Evolutionary conservation across 495 filamentous ascomycete species (phyloP).

Genomic region (Aspergillus steynii): DNA sequence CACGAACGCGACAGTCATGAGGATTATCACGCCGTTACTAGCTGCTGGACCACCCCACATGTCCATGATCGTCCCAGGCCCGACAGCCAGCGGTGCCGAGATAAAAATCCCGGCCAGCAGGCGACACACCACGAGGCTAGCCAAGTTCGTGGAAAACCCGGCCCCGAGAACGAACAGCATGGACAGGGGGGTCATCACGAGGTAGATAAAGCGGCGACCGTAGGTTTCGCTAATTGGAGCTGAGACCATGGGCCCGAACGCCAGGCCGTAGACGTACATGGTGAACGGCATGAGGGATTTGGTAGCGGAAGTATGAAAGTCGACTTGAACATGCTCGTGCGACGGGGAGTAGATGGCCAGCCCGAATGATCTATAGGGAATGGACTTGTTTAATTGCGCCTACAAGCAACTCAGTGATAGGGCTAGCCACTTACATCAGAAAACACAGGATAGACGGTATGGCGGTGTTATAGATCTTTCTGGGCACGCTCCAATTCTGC

Average conservation of each 20-base stretch:
- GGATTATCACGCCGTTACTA: constrained; percentile 34
- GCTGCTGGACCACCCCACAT: constrained; percentile 27
- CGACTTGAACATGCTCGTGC: constrained; percentile 37
- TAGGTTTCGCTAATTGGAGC: constrained; percentile 62
- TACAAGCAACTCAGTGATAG: background rate
- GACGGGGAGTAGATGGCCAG: constrained; percentile 55
- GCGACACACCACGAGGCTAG: constrained; percentile 53
- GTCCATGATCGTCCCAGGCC: constrained; percentile 49
- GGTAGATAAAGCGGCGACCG: constrained; percentile 56
- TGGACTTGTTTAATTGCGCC: too few relatives aligned
- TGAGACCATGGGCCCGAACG: constrained; percentile 57
- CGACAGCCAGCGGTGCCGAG: constrained; percentile 40
- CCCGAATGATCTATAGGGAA: constrained; percentile 45
- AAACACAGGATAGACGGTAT: constrained; percentile 9
- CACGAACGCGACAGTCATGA: constrained; percentile 40
- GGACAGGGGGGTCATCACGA: constrained; percentile 51
- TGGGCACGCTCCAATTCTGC: constrained; percentile 30
- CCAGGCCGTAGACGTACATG: constrained; percentile 58
- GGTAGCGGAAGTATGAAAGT: constrained; percentile 51
- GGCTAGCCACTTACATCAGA: constrained; percentile 15
- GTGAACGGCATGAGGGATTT: constrained; percentile 55
- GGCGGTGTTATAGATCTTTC: constrained; percentile 12
- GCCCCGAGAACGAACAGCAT: constrained; percentile 64
- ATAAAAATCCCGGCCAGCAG: constrained; percentile 61
- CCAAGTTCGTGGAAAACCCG: constrained; percentile 57